These are phyloP conservation scores for Solanum hybrid DNA, from an alignment of 305 asterid genomes.

Conservation along the genomic window DNA sequence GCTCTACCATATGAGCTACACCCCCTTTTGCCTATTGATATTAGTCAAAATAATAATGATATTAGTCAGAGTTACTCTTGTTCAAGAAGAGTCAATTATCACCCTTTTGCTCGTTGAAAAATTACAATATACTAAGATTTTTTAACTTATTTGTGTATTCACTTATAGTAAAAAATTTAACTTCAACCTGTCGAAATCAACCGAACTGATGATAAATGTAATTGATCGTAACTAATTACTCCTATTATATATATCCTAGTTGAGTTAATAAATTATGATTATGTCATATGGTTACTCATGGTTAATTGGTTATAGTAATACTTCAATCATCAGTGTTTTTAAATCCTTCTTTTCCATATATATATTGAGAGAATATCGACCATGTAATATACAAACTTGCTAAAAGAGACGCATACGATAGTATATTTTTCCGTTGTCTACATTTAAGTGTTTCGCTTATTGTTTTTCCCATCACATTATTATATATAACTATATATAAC, in stretches of 20 bases:
- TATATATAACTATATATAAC: too few species aligned
- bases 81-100: neutral
- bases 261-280: neutral
- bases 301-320: neutral
- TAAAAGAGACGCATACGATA: neutral
- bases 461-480: neutral
- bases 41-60: too few species aligned
- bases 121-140: neutral
- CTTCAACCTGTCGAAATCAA: neutral
- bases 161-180: neutral
- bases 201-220: neutral
- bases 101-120: neutral
- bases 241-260: neutral
- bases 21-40: slow-evolving; percentile 18
- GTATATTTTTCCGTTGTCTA: neutral
- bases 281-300: neutral
- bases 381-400: neutral
- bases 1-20: slow-evolving; percentile 95
- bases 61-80: neutral
- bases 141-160: neutral
- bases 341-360: neutral
- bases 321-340: neutral
- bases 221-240: neutral
- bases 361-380: neutral
- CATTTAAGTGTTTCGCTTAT: neutral